Base-by-base conservation (phyloP, 495 filamentous ascomycete species). In the Jackrogersella minutella region DNA sequence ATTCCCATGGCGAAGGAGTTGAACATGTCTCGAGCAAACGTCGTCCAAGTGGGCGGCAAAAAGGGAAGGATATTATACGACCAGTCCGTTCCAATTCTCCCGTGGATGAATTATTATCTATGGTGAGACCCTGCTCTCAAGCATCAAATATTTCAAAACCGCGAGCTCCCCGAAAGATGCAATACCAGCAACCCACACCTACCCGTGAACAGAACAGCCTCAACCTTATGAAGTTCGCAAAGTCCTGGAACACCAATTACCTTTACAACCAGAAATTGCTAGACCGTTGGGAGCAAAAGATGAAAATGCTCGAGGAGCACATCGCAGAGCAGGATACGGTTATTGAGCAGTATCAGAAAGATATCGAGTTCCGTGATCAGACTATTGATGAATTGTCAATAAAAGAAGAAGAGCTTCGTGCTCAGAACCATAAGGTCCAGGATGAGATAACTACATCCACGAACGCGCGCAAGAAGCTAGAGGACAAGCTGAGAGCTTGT, bases 401-500 rank as follows among this genome's bases (percentile, higher is more conserved):
- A 1, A 53, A 40, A 16, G 68, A 69, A 19, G 63, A 69, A 14
- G 33, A 71, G 7, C 58, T 76, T 51, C 21, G 33, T 50, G n/a
- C 49, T 21, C 64, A 74, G 28, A 61, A 69, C 9, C 33, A 64
- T 16, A 51, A 69, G 9, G 16, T 75, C 13, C 65, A 76, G 41
- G 50, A 46, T 22, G 59, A 72, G 17, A 44, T 79, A 16, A 46
- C 44, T 1, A 51, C 36, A 5, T 72, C 70, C 16, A 58, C 58
- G 13, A 56, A 61, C 17, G 52, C 52, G 7, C 60, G 60, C 19
- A 54, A 66, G 17, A 69, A 56, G 22, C 28, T 79, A 1, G 69
- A 76, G 58, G 72, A 70, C 0, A 80, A 73, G 40, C 58, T 76
- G 40, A 58, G 64, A 13, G 58, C 63, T 5, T 75, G 70, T 44